phyloP scores from a whole-genome alignment of 2,329 filamentous ascomycete genomes.

The Amauroascus verrucosus region DNA sequence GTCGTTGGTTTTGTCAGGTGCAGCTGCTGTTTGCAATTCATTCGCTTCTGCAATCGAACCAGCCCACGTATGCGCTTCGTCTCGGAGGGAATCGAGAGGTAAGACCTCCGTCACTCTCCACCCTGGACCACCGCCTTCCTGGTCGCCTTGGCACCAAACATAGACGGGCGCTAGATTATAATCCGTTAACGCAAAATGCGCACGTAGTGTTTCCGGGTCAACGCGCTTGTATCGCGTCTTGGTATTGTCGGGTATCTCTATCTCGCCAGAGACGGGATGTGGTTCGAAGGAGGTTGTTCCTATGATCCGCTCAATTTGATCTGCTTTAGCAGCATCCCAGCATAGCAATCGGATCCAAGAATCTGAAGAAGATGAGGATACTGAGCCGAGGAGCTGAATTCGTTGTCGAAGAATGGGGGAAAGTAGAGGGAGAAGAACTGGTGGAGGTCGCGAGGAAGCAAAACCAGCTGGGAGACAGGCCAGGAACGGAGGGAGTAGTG shows the following conservation, averaged over 20 bases:
- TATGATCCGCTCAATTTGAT: constrained; percentile 45
- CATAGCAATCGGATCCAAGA: constrained; percentile 52
- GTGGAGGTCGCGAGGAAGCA: constrained; percentile 49
- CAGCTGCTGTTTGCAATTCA: constrained; percentile 31
- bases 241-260: constrained; percentile 51
- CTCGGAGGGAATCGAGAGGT: constrained; percentile 40
- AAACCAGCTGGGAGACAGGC: constrained; percentile 54
- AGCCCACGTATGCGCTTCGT: constrained; percentile 45
- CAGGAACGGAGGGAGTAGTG: constrained; percentile 52
- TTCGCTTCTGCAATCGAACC: constrained; percentile 46
- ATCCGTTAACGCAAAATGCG: constrained; percentile 45
- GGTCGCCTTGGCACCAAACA: constrained; percentile 51
- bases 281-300: constrained; percentile 49
- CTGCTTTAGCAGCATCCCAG: constrained; percentile 47
- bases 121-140: constrained; percentile 42
- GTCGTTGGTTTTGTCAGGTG: constrained; percentile 29
- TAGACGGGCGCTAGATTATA: constrained; percentile 48
- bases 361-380: constrained; percentile 34
- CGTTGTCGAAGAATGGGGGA: constrained; percentile 55
- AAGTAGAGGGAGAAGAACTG: constrained; percentile 50
- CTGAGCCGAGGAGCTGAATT: constrained; percentile 46
- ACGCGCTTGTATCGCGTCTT: constrained; percentile 47
- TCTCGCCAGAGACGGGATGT: constrained; percentile 55
- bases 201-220: constrained; percentile 53
- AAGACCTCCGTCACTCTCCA: constrained; percentile 53